Evolutionary conservation across 768 basidiomycete species (phyloP), one percentile per base, ranked within the genome.

Genomic region (Agrocybe pediades): DNA sequence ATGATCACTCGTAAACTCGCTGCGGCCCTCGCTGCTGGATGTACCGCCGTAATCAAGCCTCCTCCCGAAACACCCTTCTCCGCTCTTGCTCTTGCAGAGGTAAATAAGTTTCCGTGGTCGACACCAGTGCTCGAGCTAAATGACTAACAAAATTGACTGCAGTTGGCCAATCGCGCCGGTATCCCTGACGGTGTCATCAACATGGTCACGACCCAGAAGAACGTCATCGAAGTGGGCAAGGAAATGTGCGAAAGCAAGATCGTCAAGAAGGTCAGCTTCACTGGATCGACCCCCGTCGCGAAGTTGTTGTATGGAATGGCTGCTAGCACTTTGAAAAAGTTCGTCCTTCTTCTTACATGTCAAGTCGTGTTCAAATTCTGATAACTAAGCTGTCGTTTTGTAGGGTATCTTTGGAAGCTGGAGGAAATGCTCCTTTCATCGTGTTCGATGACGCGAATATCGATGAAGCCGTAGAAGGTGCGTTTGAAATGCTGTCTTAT

Each of bases 401-500:
- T 48, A 78, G 75, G 55, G 69, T 78, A 76, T 92, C 92, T 1
- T 70, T 94, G 30, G 94, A 96, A 72, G 90, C 94, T 24, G 93
- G 95, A 13, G 96, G 97, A 24, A 98, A 98, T 60, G 86, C 95
- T 0, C 90, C 96, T 0, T 95, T 99, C 70, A 97, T 98, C 61
- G 90, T 99, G 6, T 98, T 99, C 67, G 90, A 94, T 58, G 97
- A 98, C 64, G 96, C 95, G 0, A 87, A 98, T 66, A 80, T 99
- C 47, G 91, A 94, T 45, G 85, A 88, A 52, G 97, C 97, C 24
- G 92, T 99, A 6, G 85, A 87, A 59, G 91, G 95, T 82, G 66
- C 55, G 56, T 65, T n/a, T 27, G 2, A 11, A 21, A n/a, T 23
- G 6, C 5, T 23, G 57, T 4, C 51, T 54, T 49, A 40, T 60